Base-by-base conservation (phyloP, 2,329 filamentous ascomycete species). In the Thielaviopsis euricoi region DNA sequence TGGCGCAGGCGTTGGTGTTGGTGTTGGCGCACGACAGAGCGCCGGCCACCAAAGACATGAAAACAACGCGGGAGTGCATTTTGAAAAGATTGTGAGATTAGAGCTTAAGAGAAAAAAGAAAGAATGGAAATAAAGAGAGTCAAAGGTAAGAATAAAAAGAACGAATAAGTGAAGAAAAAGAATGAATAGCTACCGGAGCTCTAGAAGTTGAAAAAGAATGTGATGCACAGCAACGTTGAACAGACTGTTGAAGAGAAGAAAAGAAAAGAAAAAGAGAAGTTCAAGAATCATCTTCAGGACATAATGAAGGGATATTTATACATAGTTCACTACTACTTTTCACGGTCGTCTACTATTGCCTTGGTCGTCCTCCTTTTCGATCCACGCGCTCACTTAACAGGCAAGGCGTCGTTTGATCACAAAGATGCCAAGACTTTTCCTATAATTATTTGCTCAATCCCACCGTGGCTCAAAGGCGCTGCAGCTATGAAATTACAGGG, bases 1-100 rank as follows among this genome's bases (percentile, higher is more conserved):
- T 61, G 23, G 64, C 64, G 46, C 63, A 65, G 25, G 58, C 56
- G 57, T 65, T 65, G 29, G 60, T 56, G 48, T 63, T 5, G 13
- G 53, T 33, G 37, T 60, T 55, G 52, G 56, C 53, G 26, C 55
- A 56, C 23, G 59, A 52, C 48, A 53, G 53, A 55, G 61, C 52
- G 15, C 51, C 52, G 23, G 59, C 56, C 9, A 55, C 46, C 15
- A 60, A 37, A 17, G 57, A 58, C 21, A 60, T 55, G 53, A 60
- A 46, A 40, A 55, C 29, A 15, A 55, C 53, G n/a, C 50, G 40
- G 43, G 58, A 60, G 29, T 58, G 52, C 59, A 60, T 60, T 49
- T 37, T 60, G 59, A 56, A 33, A n/a, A 33, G 17, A 55, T 54
- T 40, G 17, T 48, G 29, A 12, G 37, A 51, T 22, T 2, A 58